Evolutionary conservation across 2,329 filamentous ascomycete species (phyloP), one percentile per base, ranked within the genome.

Genomic region (Sporothrix curviconia): DNA sequence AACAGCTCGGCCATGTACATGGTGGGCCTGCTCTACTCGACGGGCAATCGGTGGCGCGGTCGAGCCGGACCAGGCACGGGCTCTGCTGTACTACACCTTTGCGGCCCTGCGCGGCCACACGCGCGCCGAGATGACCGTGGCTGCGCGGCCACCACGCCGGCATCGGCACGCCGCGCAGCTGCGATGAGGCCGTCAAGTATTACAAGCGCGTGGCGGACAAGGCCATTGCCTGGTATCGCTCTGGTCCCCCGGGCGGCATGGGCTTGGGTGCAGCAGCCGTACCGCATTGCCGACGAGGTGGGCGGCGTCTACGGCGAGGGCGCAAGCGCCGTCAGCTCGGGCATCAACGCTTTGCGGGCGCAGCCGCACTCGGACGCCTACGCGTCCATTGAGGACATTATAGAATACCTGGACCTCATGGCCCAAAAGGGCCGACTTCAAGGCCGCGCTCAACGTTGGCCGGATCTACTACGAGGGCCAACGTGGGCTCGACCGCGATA

Each of bases 291-390:
- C 3, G 95, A 99, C 66, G 90, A 96, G 50, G 77, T 86, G 30
- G 95, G 94, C 7, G 94, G 94, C 43, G 87, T 96, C 7, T 99
- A 96, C 69, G 95, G 94, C 47, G 90, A 96, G 72, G 95, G 94
- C 3, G 94, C 94, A 12, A 97, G 92, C 68, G 89, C 87, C 39
- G 86, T 87, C 24, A 96, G 91, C 68, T 87, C 94, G 0, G 94
- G 94, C 4, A 79, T 82, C 57, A 92, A 95, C 68, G 90, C 91
- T 4, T 81, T 86, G 66, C 85, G 85, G 61, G 83, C 85, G 19
- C 84, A 84, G 57, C 80, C 85, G 1, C 86, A 87, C 62, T 89
- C 90, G 3, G 89, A 94, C 67, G 83, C 87, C 1, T 87, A 95
- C 66, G 90, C 91, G 1, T 89, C 90, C 15, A 83, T 96, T 59